Evolutionary conservation across 306 rosid species (phyloP), one percentile per base, ranked within the genome.

Genomic region (Sicyos baderoa): DNA sequence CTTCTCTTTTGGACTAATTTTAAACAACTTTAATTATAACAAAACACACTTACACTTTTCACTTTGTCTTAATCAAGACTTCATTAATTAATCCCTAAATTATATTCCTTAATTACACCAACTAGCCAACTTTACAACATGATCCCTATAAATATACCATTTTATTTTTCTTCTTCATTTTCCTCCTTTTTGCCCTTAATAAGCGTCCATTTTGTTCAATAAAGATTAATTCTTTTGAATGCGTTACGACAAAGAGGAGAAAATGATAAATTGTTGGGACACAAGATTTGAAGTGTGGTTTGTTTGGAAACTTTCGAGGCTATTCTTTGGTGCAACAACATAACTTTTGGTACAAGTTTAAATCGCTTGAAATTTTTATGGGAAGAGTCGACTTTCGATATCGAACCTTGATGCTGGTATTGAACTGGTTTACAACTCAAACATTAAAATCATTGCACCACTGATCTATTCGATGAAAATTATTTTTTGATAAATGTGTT

Each of bases 31-130:
- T 62, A 62, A 62, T 62, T 62, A 62, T 65, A 65, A 45, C 11
- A 65, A 65, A 65, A 65, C 70, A 65, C 37, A 65, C 5, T 19
- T 44, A 21, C 70, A 65, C 70, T 65, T 65, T 65, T 65, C 54
- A 13, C 54, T 65, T 65, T 65, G 70, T 65, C 70, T 65, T 65
- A 65, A 65, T 65, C 70, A 65, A 65, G 22, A 62, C 68, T 65
- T 65, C 54, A 21, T 21, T 65, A 65, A 64, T 64, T 64, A 64
- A 42, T 13, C 70, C 25, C 70, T n/a, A 64, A 44, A 42, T 61
- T 37, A 9, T 14, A n/a, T 37, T 37, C 15, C 10, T 61, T 61
- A 61, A 61, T 61, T 35, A 1, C 7, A 35, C 68, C 49, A 35
- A 61, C 48, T 27, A 7, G 12, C 64, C 8, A 59, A 15, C 65